phyloP scores from a whole-genome alignment of 164 flowering plant species.

The Kalanchoe fedtschenkoi region DNA sequence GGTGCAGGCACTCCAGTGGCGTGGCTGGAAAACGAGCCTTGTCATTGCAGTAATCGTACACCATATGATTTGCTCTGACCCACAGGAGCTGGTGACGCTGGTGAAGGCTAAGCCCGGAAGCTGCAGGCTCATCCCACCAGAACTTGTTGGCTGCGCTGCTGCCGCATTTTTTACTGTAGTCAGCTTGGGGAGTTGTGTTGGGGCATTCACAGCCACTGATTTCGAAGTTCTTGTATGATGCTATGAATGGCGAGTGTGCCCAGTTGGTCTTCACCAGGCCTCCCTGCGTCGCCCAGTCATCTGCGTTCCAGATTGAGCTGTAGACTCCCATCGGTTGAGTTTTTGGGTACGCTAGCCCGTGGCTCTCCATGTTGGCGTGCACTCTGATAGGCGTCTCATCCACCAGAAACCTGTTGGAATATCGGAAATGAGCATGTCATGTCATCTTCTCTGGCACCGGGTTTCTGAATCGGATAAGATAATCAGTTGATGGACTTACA shows the following conservation, averaged over 20 bases:
- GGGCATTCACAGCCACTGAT: conserved; percentile 17
- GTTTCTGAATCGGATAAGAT: not conserved
- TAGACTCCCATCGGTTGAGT: conserved; percentile 31
- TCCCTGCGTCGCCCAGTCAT: conserved; percentile 50
- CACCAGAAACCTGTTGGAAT: conserved; percentile 18
- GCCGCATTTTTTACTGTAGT: not conserved
- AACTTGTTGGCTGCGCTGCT: not conserved
- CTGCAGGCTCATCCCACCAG: conserved; percentile 5
- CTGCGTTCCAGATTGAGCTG: conserved; percentile 37
- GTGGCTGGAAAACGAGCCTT: not conserved
- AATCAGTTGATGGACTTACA: conserved; percentile 32
- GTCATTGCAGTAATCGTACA: conserved; percentile 6
- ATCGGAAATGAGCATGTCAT: not conserved
- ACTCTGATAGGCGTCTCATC: conserved; percentile 29
- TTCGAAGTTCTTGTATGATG: conserved; percentile 16
- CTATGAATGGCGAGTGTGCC: conserved; percentile 29
- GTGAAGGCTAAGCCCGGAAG: conserved; percentile 1
- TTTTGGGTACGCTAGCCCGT: conserved; percentile 23
- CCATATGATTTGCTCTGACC: conserved; percentile 6
- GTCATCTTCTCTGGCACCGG: not conserved
- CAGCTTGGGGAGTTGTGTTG: not conserved
- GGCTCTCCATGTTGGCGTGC: conserved; percentile 22
- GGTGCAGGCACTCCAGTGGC: conserved; percentile 7
- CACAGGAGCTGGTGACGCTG: conserved; percentile 6
- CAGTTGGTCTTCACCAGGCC: conserved; percentile 43